Conservation (phyloP, 805 yeast genomes). For the Candida ulmi region DNA sequence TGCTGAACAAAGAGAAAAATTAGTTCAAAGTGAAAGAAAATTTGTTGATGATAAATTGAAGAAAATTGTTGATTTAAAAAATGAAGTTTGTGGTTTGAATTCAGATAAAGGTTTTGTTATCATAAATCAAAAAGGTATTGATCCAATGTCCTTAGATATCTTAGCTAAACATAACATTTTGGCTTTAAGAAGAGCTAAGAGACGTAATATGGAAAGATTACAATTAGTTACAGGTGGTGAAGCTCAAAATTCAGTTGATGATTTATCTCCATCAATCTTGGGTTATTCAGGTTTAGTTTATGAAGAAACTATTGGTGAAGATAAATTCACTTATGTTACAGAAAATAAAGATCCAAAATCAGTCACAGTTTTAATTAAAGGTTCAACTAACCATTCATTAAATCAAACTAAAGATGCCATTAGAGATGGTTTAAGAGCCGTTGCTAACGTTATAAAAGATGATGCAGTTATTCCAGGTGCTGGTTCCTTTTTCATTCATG, state of each 20-base stretch:
- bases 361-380: slow-evolving; percentile 87
- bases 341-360: slow-evolving; percentile 86
- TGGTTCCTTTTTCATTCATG: slow-evolving; percentile 89
- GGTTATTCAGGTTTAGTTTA: slow-evolving; percentile 90
- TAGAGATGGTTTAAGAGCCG: slow-evolving; percentile 94
- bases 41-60: slow-evolving; percentile 91
- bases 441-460: slow-evolving; percentile 85
- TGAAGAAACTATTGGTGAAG: slow-evolving; percentile 94
- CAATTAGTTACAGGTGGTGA: slow-evolving; percentile 96
- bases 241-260: slow-evolving; percentile 97
- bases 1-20: slow-evolving; percentile 94
- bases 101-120: slow-evolving; percentile 79
- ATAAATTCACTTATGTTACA: slow-evolving; percentile 93
- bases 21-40: slow-evolving; percentile 87
- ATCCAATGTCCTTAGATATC: slow-evolving; percentile 94
- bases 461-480: slow-evolving; percentile 90
- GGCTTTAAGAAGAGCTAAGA: slow-evolving; percentile 95
- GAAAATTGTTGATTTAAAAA: slow-evolving; percentile 88
- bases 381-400: slow-evolving; percentile 83
- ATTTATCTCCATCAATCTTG: slow-evolving; percentile 67
- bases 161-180: slow-evolving; percentile 88
- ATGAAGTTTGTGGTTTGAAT: slow-evolving; percentile 79
- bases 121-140: slow-evolving; percentile 97
- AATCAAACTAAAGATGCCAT: slow-evolving; percentile 96
- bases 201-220: slow-evolving; percentile 98